Conservation (phyloP, 1,139 yeast species). For the Candida tropicalis region DNA sequence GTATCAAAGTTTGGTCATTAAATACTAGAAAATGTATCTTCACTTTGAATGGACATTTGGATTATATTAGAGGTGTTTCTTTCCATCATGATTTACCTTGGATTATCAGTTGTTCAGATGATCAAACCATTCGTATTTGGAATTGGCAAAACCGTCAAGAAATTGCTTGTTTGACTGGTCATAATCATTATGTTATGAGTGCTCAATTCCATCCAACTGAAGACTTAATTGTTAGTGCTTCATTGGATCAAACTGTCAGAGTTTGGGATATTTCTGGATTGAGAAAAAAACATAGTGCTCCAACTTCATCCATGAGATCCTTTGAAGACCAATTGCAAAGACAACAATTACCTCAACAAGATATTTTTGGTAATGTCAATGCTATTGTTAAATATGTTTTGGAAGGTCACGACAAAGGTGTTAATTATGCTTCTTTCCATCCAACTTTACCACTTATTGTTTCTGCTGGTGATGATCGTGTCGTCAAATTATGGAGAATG, state of each 20-base stretch:
- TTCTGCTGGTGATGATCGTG: slow-evolving; percentile 95
- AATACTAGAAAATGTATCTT: slow-evolving; percentile 89
- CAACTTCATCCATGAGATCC: slow-evolving; percentile 51
- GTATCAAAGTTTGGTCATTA: slow-evolving; percentile 95
- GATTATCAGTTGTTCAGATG: slow-evolving; percentile 96
- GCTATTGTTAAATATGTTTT: slow-evolving; percentile 94
- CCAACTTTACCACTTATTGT: slow-evolving; percentile 95
- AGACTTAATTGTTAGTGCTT: slow-evolving; percentile 92
- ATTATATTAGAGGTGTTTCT: slow-evolving; percentile 90
- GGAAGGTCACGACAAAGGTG: slow-evolving; percentile 98
- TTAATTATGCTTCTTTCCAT: slow-evolving; percentile 97
- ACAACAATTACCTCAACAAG: slow-evolving; percentile 79
- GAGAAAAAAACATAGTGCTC: slow-evolving; percentile 94
- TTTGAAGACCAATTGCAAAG: slow-evolving; percentile 82
- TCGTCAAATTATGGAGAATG: slow-evolving; percentile 97
- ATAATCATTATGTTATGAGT: slow-evolving; percentile 97
- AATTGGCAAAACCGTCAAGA: slow-evolving; percentile 99
- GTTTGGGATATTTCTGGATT: slow-evolving; percentile 98
- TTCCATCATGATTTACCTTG: slow-evolving; percentile 98
- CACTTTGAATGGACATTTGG: slow-evolving; percentile 91
- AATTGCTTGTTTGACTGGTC: slow-evolving; percentile 96
- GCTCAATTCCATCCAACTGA: slow-evolving; percentile 97
- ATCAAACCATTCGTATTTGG: slow-evolving; percentile 98
- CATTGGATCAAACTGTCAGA: slow-evolving; percentile 97
- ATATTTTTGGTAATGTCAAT: slow-evolving; percentile 90